Evolutionary conservation across 116 monocot genomes (phyloP), one percentile per base, ranked within the genome.

Genomic region (Zostera marina): DNA sequence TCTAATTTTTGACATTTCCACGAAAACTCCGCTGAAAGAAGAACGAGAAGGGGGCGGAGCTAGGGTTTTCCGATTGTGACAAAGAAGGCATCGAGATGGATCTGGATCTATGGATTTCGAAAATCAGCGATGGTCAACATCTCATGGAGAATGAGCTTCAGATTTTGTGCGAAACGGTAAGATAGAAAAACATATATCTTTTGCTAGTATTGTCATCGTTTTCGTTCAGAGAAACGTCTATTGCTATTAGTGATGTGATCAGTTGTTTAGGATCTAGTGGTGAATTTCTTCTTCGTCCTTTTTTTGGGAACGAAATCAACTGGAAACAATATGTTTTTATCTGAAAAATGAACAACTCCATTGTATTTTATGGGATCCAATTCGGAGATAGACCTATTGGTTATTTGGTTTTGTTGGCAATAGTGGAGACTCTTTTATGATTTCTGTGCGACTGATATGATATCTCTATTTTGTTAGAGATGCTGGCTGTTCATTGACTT

Each of bases 81-180:
- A 32, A 32, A 32, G 32, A 32, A 32, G 51, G 4, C 14, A 53
- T n/a, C 38, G 53, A 52, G 52, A 85, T 85, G 85, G 85, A 85
- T 59, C 73, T 85, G 65, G 85, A 85, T 85, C 70, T 73, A 52
- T 85, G 85, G 85, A 81, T 85, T 54, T 75, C 81, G 9, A 81
- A 81, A 81, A 75, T 85, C 43, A 85, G 78, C 65, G 85, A 73
- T 24, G 81, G 85, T 19, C 69, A 85, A 22, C 85, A 85, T 49
- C 70, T 85, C 41, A 44, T 72, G 76, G 86, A 86, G 62, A 76
- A 86, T 59, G 86, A 86, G 66, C 81, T 86, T 66, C 81, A 86
- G 52, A 81, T 81, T n/a, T 73, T 86, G 22, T 86, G 86, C 68
- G 86, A 86, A 86, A 81, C 81, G 68, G 86, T 81, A 75, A 51